phyloP scores from a whole-genome alignment of 768 basidiomycete species.

The Rhizopogon rudus region DNA sequence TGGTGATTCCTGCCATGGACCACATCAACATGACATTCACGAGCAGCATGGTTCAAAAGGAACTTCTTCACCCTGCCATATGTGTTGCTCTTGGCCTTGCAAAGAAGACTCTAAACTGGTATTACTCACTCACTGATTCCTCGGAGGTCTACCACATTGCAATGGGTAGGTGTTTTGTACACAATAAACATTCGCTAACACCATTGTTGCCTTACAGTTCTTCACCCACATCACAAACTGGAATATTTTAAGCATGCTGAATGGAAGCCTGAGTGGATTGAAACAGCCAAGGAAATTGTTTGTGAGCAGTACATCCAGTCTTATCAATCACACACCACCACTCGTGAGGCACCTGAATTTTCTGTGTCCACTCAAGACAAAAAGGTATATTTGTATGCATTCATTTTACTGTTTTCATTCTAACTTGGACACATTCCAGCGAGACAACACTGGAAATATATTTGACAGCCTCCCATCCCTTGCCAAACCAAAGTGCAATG shows the following conservation, averaged over 20 bases:
- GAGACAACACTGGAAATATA: slow-evolving; percentile 14
- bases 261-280: slow-evolving; percentile 24
- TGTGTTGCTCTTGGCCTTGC: slow-evolving; percentile 9
- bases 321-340: too few relatives aligned
- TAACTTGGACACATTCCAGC: too few relatives aligned
- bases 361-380: too few relatives aligned
- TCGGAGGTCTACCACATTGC: background rate
- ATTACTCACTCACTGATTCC: slow-evolving; percentile 19
- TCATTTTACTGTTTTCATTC: too few relatives aligned
- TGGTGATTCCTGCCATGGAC: slow-evolving; percentile 31
- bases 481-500: background rate
- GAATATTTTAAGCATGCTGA: slow-evolving; percentile 20
- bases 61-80: background rate
- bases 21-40: slow-evolving; percentile 20
- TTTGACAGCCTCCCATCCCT: slow-evolving; percentile 25
- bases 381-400: too few relatives aligned
- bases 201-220: slow-evolving; percentile 6
- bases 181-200: too few relatives aligned
- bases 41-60: background rate
- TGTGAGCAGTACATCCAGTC: background rate
- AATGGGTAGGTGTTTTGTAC: background rate
- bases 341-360: too few relatives aligned
- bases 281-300: slow-evolving; percentile 13
- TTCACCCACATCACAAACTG: slow-evolving; percentile 26
- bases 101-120: slow-evolving; percentile 18